Conservation (phyloP, 73 alveolate species). For the Blepharisma japonicum region DNA sequence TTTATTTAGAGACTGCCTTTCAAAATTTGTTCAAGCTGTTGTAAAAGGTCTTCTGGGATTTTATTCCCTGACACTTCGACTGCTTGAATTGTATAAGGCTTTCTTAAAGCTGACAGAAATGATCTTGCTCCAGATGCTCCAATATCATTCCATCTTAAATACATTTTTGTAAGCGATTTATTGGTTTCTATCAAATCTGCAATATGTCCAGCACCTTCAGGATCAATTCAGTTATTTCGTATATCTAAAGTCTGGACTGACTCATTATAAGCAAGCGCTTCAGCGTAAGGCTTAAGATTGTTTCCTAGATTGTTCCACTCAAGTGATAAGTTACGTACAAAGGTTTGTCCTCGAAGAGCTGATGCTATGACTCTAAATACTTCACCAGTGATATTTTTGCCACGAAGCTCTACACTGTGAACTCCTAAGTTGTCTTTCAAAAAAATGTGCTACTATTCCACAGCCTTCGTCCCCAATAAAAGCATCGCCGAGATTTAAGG, state of each 20-base stretch:
- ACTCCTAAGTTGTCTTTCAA: slow-evolving; percentile 6
- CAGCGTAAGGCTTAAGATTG: slow-evolving; percentile 37
- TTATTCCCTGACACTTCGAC: slow-evolving; percentile 56
- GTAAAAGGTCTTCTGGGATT: slow-evolving; percentile 43
- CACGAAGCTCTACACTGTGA: slow-evolving; percentile 43
- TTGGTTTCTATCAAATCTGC: slow-evolving; percentile 38
- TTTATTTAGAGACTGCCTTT: slow-evolving; percentile 28
- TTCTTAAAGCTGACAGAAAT: slow-evolving; percentile 33
- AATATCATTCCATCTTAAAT: slow-evolving; percentile 57
- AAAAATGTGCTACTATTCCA: background rate
- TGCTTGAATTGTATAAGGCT: slow-evolving; percentile 4
- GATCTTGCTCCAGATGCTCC: slow-evolving; percentile 51
- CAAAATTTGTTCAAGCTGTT: slow-evolving; percentile 41
- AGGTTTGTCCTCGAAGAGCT: slow-evolving; percentile 28
- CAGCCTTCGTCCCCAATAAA: slow-evolving; percentile 32
- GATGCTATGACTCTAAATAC: slow-evolving; percentile 38
- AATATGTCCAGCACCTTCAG: slow-evolving; percentile 39
- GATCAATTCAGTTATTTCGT: slow-evolving; percentile 53
- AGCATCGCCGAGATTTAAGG: slow-evolving; percentile 8
- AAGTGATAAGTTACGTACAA: slow-evolving; percentile 31
- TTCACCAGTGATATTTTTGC: slow-evolving; percentile 53
- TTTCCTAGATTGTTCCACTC: slow-evolving; percentile 59
- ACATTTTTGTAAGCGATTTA: slow-evolving; percentile 32
- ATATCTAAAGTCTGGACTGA: slow-evolving; percentile 38
- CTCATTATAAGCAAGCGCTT: slow-evolving; percentile 38